These are phyloP conservation scores for Arxiozyma slooffiae DNA, from an alignment of 1,139 yeast genomes.

Conservation along the genomic window DNA sequence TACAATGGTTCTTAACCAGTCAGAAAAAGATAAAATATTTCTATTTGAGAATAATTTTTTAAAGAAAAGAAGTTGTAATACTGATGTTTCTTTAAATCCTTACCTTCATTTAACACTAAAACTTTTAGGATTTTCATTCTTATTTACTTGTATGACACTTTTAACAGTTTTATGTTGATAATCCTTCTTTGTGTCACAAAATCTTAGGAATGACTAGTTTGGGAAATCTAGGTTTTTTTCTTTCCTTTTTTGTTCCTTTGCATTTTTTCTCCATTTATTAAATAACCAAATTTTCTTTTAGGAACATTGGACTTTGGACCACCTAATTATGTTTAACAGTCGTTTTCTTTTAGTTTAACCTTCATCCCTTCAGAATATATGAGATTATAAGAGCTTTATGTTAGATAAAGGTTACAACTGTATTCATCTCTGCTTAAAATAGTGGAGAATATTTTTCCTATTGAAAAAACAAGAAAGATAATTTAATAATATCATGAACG, in stretches of 20 bases:
- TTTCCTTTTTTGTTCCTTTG: background rate
- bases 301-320: too few species aligned
- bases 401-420: too few species aligned
- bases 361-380: too few species aligned
- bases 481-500: conserved; percentile 4
- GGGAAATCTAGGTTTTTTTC: background rate
- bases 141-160: background rate
- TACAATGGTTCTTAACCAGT: too few species aligned
- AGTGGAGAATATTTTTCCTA: background rate
- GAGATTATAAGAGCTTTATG: too few species aligned
- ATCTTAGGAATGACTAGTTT: background rate
- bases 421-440: background rate
- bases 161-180: background rate
- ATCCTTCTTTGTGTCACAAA: background rate
- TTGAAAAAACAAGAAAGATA: background rate
- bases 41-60: background rate
- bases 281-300: background rate
- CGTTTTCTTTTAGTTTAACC: too few species aligned
- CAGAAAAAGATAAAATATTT: too few species aligned
- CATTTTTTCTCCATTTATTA: background rate
- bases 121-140: background rate
- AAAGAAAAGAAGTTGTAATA: background rate
- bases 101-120: background rate
- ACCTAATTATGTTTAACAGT: background rate
- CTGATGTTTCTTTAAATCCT: background rate